Percentiles rank a stretch among this genome's conserved stretches.
phyloP scores from a whole-genome alignment of 192 early-diverging fungal genomes.

The Mycoemilia scoparia region DNA sequence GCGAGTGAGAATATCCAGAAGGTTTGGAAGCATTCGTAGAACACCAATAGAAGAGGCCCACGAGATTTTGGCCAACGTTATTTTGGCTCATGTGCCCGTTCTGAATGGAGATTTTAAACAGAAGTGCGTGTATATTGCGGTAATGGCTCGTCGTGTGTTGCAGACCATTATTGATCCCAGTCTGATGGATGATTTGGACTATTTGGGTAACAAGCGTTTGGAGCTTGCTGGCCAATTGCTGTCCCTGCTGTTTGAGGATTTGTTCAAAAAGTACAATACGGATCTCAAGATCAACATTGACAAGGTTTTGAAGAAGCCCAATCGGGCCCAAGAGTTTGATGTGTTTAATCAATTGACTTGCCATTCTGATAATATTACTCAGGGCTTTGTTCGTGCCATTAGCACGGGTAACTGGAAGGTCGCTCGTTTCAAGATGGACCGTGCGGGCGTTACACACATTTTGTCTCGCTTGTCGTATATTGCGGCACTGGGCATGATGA shows the following conservation, averaged over 20 bases:
- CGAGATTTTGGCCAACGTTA: slow-evolving; percentile 68
- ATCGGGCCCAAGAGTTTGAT: slow-evolving; percentile 76
- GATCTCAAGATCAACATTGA: slow-evolving; percentile 82
- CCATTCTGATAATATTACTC: slow-evolving; percentile 70
- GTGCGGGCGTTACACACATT: slow-evolving; percentile 92
- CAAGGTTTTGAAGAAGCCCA: slow-evolving; percentile 72
- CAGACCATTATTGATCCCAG: slow-evolving; percentile 64
- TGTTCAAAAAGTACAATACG: slow-evolving; percentile 84
- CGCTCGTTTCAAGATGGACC: slow-evolving; percentile 99
- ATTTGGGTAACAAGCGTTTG: slow-evolving; percentile 93
- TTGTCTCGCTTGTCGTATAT: slow-evolving; percentile 85
- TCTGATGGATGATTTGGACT: slow-evolving; percentile 91
- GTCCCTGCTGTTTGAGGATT: slow-evolving; percentile 88
- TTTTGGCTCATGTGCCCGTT: slow-evolving; percentile 81
- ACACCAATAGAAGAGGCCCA: slow-evolving; percentile 65
- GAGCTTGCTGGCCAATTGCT: slow-evolving; percentile 94
- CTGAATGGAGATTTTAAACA: slow-evolving; percentile 71
- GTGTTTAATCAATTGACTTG: slow-evolving; percentile 52
- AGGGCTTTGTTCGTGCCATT: slow-evolving; percentile 81
- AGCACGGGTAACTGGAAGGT: slow-evolving; percentile 96
- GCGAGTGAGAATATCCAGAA: slow-evolving; percentile 42
- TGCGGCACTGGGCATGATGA: slow-evolving; percentile 93
- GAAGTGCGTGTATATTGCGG: slow-evolving; percentile 81
- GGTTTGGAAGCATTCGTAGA: slow-evolving; percentile 28
- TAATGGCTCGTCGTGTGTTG: slow-evolving; percentile 85